Evolutionary conservation across 306 rosid genomes (phyloP).

Genomic region (Rubus parviflorus): DNA sequence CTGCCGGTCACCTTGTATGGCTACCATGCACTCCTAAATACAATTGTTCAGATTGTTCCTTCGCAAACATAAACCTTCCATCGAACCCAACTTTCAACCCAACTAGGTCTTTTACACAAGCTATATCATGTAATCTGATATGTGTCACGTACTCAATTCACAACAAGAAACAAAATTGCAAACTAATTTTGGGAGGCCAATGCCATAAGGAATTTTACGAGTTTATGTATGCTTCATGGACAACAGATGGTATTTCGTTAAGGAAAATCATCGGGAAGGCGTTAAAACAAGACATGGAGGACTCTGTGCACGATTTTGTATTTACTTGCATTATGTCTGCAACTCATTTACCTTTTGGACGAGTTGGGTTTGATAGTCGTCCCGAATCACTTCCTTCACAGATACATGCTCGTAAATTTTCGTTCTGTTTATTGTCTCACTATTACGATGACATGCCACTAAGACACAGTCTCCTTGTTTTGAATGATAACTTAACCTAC

Average conservation of each 20-base stretch:
- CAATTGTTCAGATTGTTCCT: not conserved
- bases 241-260: not conserved
- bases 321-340: slow-evolving; percentile 8
- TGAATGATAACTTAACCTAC: not conserved
- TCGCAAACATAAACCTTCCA: not conserved
- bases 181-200: too few species aligned
- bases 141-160: not conserved
- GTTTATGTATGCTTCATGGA: not conserved
- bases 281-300: not conserved
- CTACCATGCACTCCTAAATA: slow-evolving; percentile 4
- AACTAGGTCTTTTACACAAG: not conserved
- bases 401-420: slow-evolving; percentile 1
- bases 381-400: slow-evolving; percentile 10
- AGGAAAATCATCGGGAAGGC: not conserved
- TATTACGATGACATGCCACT: not conserved
- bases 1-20: not conserved
- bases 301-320: not conserved
- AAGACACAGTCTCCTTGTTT: not conserved
- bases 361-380: not conserved
- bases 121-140: not conserved
- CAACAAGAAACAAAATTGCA: too few species aligned
- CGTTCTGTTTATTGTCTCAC: slow-evolving; percentile 7
- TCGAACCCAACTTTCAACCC: not conserved
- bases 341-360: not conserved
- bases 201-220: too few species aligned